phyloP scores from a whole-genome alignment of 257 asterid genomes.

The Anisodus tanguticus region DNA sequence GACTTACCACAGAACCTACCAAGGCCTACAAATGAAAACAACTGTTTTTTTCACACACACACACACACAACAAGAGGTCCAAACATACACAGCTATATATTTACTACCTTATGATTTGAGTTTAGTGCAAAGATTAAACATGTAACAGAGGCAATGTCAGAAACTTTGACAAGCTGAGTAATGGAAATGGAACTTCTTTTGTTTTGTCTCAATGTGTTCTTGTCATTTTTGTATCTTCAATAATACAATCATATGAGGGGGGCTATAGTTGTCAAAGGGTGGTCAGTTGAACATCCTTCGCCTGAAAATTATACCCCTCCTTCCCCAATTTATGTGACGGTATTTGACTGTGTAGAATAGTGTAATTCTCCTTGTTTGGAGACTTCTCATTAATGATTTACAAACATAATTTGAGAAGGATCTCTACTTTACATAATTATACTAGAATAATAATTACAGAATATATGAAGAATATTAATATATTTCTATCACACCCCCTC shows the following conservation, averaged over 20 bases:
- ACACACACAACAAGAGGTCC: not conserved
- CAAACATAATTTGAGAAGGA: too few species aligned
- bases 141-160: not conserved
- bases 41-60: not conserved
- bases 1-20: conserved; percentile 20
- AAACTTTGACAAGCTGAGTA: not conserved
- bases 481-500: too few species aligned
- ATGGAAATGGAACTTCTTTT: not conserved
- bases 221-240: not conserved
- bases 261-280: not conserved
- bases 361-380: too few species aligned
- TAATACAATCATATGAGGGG: not conserved
- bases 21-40: conserved; percentile 7
- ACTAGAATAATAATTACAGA: too few species aligned
- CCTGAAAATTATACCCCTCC: not conserved
- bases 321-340: too few species aligned
- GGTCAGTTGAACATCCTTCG: not conserved
- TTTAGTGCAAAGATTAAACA: not conserved
- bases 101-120: conserved; percentile 7
- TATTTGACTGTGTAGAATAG: too few species aligned
- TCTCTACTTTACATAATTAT: too few species aligned
- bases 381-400: too few species aligned
- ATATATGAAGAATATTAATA: too few species aligned
- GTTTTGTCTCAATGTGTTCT: not conserved
- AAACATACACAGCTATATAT: not conserved